Percentiles rank a stretch among this genome's conserved stretches.
phyloP scores from a whole-genome alignment of 495 filamentous ascomycete genomes.

The Penicillium daleae region DNA sequence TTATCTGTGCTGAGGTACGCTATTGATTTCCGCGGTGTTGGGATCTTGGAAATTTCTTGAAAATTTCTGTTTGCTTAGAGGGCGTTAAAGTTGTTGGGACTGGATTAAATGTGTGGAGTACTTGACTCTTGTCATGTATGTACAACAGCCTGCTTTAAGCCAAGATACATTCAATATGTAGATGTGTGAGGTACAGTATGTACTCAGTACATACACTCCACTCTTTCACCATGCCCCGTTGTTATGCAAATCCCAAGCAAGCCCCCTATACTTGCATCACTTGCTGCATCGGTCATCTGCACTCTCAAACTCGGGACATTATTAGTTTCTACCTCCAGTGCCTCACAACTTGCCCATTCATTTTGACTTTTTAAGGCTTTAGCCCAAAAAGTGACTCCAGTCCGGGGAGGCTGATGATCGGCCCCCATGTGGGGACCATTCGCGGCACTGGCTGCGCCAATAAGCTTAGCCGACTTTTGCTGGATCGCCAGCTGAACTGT shows the following conservation, averaged over 20 bases:
- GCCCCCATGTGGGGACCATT: conserved; percentile 20
- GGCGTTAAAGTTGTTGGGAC: neutral
- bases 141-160: neutral
- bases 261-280: neutral
- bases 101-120: neutral
- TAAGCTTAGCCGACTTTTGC: neutral
- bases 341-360: neutral
- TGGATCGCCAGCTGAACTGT: conserved; percentile 21
- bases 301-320: neutral
- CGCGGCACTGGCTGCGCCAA: conserved; percentile 16
- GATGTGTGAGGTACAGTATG: no score
- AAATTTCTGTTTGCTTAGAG: neutral
- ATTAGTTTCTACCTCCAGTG: neutral
- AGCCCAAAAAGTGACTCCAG: neutral
- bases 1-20: conserved; percentile 13
- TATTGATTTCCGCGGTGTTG: conserved; percentile 13
- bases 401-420: conserved; percentile 27
- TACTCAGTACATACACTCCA: neutral
- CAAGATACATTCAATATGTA: neutral
- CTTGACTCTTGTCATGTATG: neutral
- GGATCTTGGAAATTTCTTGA: neutral
- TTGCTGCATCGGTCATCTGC: neutral
- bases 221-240: neutral
- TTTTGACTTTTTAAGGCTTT: neutral
- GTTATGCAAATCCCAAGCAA: neutral